phyloP scores from a whole-genome alignment of 2,329 filamentous ascomycete species.

The Pseudogymnoascus sp. region DNA sequence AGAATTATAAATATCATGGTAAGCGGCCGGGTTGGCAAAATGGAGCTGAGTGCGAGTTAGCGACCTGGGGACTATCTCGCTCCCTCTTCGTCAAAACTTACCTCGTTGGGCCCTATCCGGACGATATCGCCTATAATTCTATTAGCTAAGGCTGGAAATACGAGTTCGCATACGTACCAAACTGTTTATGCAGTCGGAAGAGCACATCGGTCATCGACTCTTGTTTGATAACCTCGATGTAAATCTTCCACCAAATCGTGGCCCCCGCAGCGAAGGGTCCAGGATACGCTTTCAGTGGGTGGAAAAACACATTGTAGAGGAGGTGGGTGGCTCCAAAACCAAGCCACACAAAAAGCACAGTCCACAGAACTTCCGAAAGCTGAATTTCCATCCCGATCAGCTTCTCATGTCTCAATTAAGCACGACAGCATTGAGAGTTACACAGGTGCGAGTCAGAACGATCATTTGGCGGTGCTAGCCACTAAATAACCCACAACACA shows the following conservation, averaged over 20 bases:
- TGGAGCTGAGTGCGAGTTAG: constrained; percentile 30
- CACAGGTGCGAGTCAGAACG: not conserved
- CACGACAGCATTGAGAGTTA: not conserved
- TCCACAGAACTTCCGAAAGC: not conserved
- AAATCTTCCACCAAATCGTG: constrained; percentile 13
- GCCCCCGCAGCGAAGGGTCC: constrained; percentile 12
- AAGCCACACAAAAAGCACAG: not conserved
- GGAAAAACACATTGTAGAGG: constrained; percentile 15
- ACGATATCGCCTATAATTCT: constrained; percentile 25
- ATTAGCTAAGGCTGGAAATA: not conserved
- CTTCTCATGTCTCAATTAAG: not conserved
- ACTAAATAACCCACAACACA: not conserved
- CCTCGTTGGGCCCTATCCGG: constrained; percentile 25
- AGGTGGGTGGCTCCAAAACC: not conserved
- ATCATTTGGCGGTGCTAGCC: not conserved
- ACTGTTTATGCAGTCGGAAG: constrained; percentile 22
- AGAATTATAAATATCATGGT: constrained; percentile 37
- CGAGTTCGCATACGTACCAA: constrained; percentile 19
- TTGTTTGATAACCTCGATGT: constrained; percentile 14
- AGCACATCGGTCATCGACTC: constrained; percentile 20
- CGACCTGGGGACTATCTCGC: not conserved
- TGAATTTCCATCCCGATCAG: not conserved
- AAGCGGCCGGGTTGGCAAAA: constrained; percentile 35
- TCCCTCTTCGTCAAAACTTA: constrained; percentile 15
- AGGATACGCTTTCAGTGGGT: constrained; percentile 12